Base-by-base conservation (phyloP, 306 rosid genomes). In the Gillenia trifoliata region DNA sequence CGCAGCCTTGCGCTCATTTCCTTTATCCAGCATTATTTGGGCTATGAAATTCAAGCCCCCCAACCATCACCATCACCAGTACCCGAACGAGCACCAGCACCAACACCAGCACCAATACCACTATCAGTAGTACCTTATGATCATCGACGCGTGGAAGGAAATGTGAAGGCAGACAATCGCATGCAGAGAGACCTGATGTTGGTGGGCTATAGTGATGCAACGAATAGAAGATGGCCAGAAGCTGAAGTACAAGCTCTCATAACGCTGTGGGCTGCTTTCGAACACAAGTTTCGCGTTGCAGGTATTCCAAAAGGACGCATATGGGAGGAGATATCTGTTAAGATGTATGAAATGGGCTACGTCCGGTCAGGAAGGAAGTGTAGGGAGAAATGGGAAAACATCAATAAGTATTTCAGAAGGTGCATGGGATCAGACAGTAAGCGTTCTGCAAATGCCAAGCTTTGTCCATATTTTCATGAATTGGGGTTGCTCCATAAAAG, bases 321-420 rank as follows among this genome's bases (percentile, higher is more conserved):
- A 43, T 90, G 98, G 95, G 97, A 91, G 64, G 98, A 91, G 88
- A 84, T 93, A 73, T 83, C 96, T 40, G 78, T 61, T 55, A 86
- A 84, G 60, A 84, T 90, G 93, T 25, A 57, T 4, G 67, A 73
- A 29, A 82, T 79, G 85, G 97, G 94, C 1, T 86, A 80, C 86
- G 79, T 78, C 72, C 86, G 93, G 16, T 75, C 91, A 4, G 89
- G 89, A 22, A 90, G 83, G 79, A 88, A 87, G 78, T 94, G 98
- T 59, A 90, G 83, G 82, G 93, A 94, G 81, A 91, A 91, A 81
- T 91, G 97, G 97, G 95, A 88, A 63, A 88, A 90, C 89, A 90
- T 91, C 75, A 91, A 88, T 85, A 91, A 88, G 85, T 88, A 94
- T 68, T 90, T 88, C 79, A 89, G 74, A 73, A 88, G 82, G 82